Evolutionary conservation across 345 rosid genomes (phyloP), one percentile per base, ranked within the genome.

Genomic region (Clausena lansium): DNA sequence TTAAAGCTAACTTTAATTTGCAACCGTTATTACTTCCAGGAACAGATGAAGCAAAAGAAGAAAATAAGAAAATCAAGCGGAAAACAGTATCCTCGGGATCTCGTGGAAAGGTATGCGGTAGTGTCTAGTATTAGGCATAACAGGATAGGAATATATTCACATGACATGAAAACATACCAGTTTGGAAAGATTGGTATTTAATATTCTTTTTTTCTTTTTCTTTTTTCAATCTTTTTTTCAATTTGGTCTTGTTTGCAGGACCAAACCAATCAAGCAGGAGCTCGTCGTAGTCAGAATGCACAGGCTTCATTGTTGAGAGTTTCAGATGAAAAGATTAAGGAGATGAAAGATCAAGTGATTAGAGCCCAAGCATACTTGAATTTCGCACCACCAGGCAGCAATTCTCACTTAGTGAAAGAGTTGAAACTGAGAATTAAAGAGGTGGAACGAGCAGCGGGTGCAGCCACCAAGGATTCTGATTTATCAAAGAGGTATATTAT

Each of bases 281-380:
- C 60, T 68, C 82, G 7, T 60, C 83, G 52, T 82, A 82, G 81
- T 83, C 81, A 78, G 58, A 86, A 73, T 14, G 60, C 80, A 71
- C 82, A 24, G 20, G 66, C 77, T 83, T 76, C 67, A n/a, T 65
- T 84, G 65, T 84, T 70, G 33, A 80, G 81, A 80, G 67, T 68
- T 24, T 76, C 81, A 35, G 94, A 95, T 84, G 84, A 71, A 75
- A 95, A 89, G 87, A 83, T 90, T 71, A 90, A 82, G 73, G 88
- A 86, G 88, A 87, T 92, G 83, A 89, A 87, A 89, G 98, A 95
- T 89, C 90, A 89, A 81, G 73, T 95, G 69, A 83, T 95, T 68
- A 90, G 93, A 87, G 97, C 97, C 71, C 89, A 81, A 82, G 92
- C 84, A 71, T 95, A 89, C 89, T 73, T 92, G 85, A 83, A 67